phyloP scores from a whole-genome alignment of 176 grass and related monocot genomes.

The Lolium multiflorum region DNA sequence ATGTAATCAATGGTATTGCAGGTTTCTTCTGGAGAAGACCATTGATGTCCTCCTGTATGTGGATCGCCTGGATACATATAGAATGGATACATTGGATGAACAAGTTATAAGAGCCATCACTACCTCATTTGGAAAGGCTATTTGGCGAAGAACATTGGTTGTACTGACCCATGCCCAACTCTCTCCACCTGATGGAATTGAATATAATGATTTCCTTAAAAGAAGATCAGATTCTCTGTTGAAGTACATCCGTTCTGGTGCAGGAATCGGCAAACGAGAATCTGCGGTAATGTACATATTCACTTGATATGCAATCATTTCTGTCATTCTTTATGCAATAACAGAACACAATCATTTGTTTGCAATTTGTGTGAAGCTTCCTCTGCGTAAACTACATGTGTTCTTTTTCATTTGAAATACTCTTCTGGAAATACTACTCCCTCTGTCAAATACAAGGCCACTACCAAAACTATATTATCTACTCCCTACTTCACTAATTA shows the following conservation, averaged over 20 bases:
- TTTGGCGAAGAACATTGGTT: slow-evolving; percentile 80
- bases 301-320: slow-evolving; percentile 10
- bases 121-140: slow-evolving; percentile 83
- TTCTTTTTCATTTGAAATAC: slow-evolving; percentile 31
- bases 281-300: slow-evolving; percentile 61
- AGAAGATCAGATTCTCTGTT: slow-evolving; percentile 80
- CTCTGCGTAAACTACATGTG: neutral
- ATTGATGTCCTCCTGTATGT: slow-evolving; percentile 95
- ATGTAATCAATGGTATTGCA: slow-evolving; percentile 38
- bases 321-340: slow-evolving; percentile 18
- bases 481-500: no score
- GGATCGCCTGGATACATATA: slow-evolving; percentile 90
- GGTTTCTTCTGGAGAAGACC: slow-evolving; percentile 97
- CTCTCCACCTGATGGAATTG: slow-evolving; percentile 89
- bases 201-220: slow-evolving; percentile 83
- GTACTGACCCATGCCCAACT: slow-evolving; percentile 93
- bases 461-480: no score
- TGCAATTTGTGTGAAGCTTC: neutral
- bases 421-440: neutral
- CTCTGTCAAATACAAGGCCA: no score
- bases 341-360: neutral
- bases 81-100: slow-evolving; percentile 83
- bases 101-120: slow-evolving; percentile 86
- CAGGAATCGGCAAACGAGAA: slow-evolving; percentile 72
- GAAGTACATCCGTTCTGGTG: slow-evolving; percentile 62